These are phyloP conservation scores for Auxenochlorella pyrenoidosa DNA, from an alignment of 139 green algal species.

Conservation along the genomic window DNA sequence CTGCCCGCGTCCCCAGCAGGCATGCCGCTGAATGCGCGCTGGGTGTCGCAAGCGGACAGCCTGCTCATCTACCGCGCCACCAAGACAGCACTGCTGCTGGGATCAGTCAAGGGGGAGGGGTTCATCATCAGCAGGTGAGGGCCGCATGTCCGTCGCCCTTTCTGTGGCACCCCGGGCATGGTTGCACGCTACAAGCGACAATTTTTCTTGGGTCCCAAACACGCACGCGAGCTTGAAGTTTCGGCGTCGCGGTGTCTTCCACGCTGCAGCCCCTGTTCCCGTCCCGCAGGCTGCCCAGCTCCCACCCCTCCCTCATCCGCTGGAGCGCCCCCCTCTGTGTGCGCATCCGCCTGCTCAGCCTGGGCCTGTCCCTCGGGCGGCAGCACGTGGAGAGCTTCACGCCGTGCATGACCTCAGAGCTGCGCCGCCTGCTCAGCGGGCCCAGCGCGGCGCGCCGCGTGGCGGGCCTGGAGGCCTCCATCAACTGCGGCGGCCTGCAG, in stretches of 20 bases:
- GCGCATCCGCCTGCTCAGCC: background rate
- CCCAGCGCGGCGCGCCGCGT: background rate
- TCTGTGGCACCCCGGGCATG: background rate
- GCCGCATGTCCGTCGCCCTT: background rate
- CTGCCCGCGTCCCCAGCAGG: background rate
- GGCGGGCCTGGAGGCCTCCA: background rate
- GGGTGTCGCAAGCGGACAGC: slow-evolving; percentile 1
- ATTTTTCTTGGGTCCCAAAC: too few species aligned
- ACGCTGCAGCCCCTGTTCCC: background rate
- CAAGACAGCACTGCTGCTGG: background rate
- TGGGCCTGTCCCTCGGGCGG: slow-evolving; percentile 7
- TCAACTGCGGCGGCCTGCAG: slow-evolving; percentile 22
- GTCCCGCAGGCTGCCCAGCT: slow-evolving; percentile 10
- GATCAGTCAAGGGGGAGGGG: background rate
- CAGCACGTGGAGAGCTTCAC: background rate
- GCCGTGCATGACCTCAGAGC: slow-evolving; percentile 4
- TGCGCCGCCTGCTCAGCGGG: slow-evolving; percentile 8
- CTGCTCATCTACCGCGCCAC: background rate
- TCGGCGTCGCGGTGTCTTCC: too few species aligned
- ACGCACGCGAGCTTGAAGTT: too few species aligned
- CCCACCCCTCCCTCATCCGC: background rate
- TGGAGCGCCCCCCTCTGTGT: slow-evolving; percentile 26
- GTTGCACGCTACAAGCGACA: too few species aligned
- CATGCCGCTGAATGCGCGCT: slow-evolving; percentile 4
- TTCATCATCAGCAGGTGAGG: slow-evolving; percentile 11